Evolutionary conservation across 176 grass and related monocot species (phyloP).

Genomic region (Musa troglodytarum): DNA sequence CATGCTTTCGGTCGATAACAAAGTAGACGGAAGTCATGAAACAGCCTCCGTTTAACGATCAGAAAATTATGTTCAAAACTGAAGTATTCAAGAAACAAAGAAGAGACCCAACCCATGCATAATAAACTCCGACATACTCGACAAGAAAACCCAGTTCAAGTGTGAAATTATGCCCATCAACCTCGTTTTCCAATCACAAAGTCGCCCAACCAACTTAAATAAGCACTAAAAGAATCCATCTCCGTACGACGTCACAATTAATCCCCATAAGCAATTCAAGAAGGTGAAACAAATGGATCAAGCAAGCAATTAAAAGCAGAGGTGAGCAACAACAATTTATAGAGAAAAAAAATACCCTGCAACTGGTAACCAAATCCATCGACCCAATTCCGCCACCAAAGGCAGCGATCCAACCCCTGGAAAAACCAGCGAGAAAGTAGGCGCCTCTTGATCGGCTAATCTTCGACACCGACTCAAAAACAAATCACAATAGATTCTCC

Average conservation of each 20-base stretch:
- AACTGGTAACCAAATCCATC: slow-evolving; percentile 60
- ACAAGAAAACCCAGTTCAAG: not conserved
- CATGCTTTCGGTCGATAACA: too few species aligned
- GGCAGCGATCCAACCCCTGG: too few species aligned
- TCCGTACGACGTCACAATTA: not conserved
- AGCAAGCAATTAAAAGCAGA: not conserved
- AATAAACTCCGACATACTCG: too few species aligned
- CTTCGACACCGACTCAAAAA: not conserved
- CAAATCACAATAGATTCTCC: not conserved
- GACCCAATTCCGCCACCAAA: slow-evolving; percentile 4
- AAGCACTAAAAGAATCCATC: not conserved
- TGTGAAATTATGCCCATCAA: not conserved
- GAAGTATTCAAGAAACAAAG: too few species aligned
- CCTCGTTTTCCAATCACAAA: not conserved
- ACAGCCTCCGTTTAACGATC: too few species aligned
- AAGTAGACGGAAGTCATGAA: too few species aligned
- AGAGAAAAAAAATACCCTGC: slow-evolving; percentile 35
- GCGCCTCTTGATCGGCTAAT: too few species aligned
- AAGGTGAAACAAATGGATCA: not conserved
- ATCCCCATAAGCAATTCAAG: not conserved
- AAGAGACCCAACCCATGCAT: too few species aligned
- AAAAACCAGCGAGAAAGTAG: too few species aligned
- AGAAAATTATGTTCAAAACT: too few species aligned
- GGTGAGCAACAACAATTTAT: not conserved
- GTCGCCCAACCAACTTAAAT: not conserved